These are phyloP conservation scores for Triglochin maritima DNA, from an alignment of 106 monocot species.

Conservation along the genomic window DNA sequence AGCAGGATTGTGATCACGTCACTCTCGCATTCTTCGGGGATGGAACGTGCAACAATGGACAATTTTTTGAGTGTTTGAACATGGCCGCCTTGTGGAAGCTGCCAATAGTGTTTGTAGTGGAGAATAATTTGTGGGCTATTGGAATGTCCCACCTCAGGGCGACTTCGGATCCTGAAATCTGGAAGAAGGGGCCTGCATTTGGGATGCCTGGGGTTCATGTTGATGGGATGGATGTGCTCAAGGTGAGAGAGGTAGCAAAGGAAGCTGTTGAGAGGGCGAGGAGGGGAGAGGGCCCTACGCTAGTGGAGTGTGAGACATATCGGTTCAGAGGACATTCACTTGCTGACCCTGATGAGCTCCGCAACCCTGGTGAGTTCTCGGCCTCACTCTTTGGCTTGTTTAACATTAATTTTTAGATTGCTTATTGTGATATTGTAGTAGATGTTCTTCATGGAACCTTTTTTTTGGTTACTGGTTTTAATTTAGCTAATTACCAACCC, in stretches of 20 bases:
- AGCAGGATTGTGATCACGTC: constrained; percentile 33
- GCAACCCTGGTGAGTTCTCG: constrained; percentile 54
- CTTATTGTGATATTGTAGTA: background rate
- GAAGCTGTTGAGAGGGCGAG: constrained; percentile 82
- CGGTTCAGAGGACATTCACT: constrained; percentile 86
- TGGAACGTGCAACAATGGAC: constrained; percentile 94
- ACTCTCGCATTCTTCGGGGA: constrained; percentile 89
- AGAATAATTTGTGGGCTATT: constrained; percentile 96
- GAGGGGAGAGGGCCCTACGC: constrained; percentile 81
- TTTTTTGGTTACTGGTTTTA: constrained; percentile 1
- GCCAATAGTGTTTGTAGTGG: constrained; percentile 98
- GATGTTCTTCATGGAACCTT: background rate
- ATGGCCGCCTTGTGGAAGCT: constrained; percentile 98
- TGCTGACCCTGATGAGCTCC: constrained; percentile 86
- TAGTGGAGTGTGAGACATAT: constrained; percentile 92
- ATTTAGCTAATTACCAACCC: background rate
- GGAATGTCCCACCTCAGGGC: constrained; percentile 87
- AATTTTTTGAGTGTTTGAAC: constrained; percentile 98
- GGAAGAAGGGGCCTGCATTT: constrained; percentile 88
- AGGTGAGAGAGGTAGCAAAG: constrained; percentile 82
- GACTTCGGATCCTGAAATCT: constrained; percentile 91
- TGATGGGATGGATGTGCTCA: constrained; percentile 97
- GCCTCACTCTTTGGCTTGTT: background rate
- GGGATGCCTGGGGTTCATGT: constrained; percentile 90
- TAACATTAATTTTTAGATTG: background rate